Conservation (phyloP, 768 basidiomycete species). For the Rhodotorula diobovata region DNA sequence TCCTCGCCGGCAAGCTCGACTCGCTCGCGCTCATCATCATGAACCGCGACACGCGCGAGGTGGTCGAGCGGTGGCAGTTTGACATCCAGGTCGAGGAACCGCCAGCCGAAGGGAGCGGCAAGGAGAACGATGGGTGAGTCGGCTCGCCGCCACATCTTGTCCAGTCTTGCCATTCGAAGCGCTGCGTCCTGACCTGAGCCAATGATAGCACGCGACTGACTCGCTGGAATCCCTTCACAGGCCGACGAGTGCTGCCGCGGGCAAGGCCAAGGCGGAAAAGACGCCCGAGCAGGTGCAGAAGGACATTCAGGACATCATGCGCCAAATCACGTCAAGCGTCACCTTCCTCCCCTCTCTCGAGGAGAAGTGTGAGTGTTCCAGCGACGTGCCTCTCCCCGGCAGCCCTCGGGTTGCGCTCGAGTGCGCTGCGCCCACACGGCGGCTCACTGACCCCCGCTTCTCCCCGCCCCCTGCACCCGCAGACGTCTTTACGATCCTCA, state of each 20-base stretch:
- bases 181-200: too few relatives aligned
- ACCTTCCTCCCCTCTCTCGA: slow-evolving; percentile 94
- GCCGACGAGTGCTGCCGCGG: not conserved
- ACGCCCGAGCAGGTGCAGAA: slow-evolving; percentile 75
- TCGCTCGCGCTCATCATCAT: slow-evolving; percentile 94
- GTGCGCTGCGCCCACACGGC: too few relatives aligned
- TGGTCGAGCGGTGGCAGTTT: slow-evolving; percentile 97
- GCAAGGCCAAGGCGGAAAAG: slow-evolving; percentile 47
- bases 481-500: slow-evolving; percentile 91
- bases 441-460: not conserved
- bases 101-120: slow-evolving; percentile 38
- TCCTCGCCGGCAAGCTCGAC: slow-evolving; percentile 83
- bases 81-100: slow-evolving; percentile 77
- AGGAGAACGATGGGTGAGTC: slow-evolving; percentile 50
- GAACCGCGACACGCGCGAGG: slow-evolving; percentile 82
- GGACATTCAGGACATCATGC: slow-evolving; percentile 94
- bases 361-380: slow-evolving; percentile 56
- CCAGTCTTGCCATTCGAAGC: too few relatives aligned
- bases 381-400: not conserved
- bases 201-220: not conserved
- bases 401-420: too few relatives aligned
- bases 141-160: too few relatives aligned
- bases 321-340: slow-evolving; percentile 95
- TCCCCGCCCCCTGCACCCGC: not conserved
- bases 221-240: not conserved